Base-by-base conservation (phyloP, 345 rosid genomes). In the Dipteronia dyeriana region DNA sequence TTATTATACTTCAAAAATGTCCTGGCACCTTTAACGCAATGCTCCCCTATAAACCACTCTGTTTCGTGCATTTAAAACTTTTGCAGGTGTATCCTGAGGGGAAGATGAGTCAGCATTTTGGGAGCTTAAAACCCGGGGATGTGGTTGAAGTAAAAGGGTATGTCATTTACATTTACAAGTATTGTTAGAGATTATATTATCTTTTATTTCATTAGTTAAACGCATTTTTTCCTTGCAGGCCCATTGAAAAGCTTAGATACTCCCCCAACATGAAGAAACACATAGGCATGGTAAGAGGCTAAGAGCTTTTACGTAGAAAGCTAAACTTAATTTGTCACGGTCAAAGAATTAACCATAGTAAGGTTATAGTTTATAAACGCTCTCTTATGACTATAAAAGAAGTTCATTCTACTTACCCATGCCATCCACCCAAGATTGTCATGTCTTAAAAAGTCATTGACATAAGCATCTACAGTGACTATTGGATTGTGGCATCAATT, bases 41-140 rank as follows among this genome's bases (percentile, higher is more conserved):
- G 62, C 47, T 73, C 34, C 23, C 63, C 25, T 29, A 9, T 76
- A 39, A 76, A 62, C 68, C 38, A 29, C 19, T 16, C 69, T 63
- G n/a, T 6, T 31, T 5, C 29, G 17, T 1, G 54, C 38, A 59
- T 43, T 61, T 23, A 41, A 73, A 73, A 71, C 41, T 14, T 54
- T 78, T 87, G 80, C 89, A 95, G 98, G 88, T 91, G 63, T 95
- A 95, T 78, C 98, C 98, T 43, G 95, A 95, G 56, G 98, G 98
- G 71, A 91, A 95, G 89, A 93, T 95, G 98, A 95, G 98, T 82
- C 98, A 95, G 86, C 95, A 95, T 86, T 91, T 95, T 82, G 98
- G 95, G 70, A 89, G 91, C 88, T 83, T 95, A 79, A 95, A 93
- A 85, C 95, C 96, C 1, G 98, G 97, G 60, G 98, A 95, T 83